These are phyloP conservation scores for Candida qinlingensis DNA, from an alignment of 805 yeast species.

Conservation along the genomic window DNA sequence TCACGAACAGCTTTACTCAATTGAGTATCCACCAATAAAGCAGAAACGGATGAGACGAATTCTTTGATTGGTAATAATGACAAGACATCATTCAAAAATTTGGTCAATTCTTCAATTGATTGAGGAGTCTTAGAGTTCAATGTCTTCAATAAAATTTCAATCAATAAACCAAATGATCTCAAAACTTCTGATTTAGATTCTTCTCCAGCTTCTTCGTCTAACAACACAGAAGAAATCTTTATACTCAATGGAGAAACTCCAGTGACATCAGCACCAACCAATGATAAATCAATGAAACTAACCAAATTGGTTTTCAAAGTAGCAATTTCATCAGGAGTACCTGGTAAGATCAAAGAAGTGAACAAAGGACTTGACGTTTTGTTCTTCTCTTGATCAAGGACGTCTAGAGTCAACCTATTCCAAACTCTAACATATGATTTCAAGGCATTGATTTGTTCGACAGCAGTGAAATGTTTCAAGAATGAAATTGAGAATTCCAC, in stretches of 20 bases:
- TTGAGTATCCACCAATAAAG: slow-evolving; percentile 27
- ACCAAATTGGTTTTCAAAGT: slow-evolving; percentile 46
- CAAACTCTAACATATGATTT: slow-evolving; percentile 46
- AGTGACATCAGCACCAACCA: slow-evolving; percentile 29
- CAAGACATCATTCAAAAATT: slow-evolving; percentile 55
- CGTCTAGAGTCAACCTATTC: slow-evolving; percentile 36
- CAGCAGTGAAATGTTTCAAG: slow-evolving; percentile 59
- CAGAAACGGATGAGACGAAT: slow-evolving; percentile 59
- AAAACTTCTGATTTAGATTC: slow-evolving; percentile 8
- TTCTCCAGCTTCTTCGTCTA: slow-evolving; percentile 31
- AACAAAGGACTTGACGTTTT: slow-evolving; percentile 50
- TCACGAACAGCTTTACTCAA: slow-evolving; percentile 47
- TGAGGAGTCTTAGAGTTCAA: slow-evolving; percentile 21
- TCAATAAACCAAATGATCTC: slow-evolving; percentile 17
- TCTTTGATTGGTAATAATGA: slow-evolving; percentile 70
- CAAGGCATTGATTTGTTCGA: slow-evolving; percentile 60
- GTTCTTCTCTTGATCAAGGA: slow-evolving; percentile 16
- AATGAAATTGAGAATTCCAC: slow-evolving; percentile 71
- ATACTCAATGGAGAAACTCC: slow-evolving; percentile 46
- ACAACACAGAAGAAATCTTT: slow-evolving; percentile 46
- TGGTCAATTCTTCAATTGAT: slow-evolving; percentile 27
- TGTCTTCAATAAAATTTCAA: slow-evolving; percentile 16
- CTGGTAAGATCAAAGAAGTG: slow-evolving; percentile 52
- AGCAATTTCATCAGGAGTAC: slow-evolving; percentile 42
- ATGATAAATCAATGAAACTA: slow-evolving; percentile 45